Base-by-base conservation (phyloP, 1,284 basidiomycete genomes). In the Puccinia polysora region DNA sequence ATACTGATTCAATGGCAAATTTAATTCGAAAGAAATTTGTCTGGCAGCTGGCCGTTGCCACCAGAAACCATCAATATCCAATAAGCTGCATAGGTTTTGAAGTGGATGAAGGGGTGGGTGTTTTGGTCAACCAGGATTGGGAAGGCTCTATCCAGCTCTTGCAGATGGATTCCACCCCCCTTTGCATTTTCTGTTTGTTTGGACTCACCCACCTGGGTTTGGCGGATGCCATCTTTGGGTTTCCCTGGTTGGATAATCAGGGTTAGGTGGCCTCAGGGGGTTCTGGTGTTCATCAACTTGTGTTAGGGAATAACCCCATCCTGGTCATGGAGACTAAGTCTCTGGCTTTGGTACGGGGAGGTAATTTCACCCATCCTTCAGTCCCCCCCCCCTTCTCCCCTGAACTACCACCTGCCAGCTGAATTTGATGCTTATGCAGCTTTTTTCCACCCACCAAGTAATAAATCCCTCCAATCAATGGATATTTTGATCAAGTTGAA, bases 401-500 rank as follows among this genome's bases (percentile, higher is more conserved):
- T n/a, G n/a, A 2, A 12, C 32, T 38, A 49, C 38, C 15, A 2
- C 1, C n/a, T 64, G 30, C 45, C 62, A 8, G 2, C 12, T 7
- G 23, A 52, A 2, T 32, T 49, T 34, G 25, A 20, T 45, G n/a
- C 59, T 28, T 14, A 47, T n/a, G n/a, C n/a, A n/a, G n/a, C n/a
- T 12, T 2, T 34, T 18, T 65, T 65, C 40, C 38, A 28, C 8
- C 49, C 62, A 12, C 28, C 30, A 43, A 45, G 6, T 18, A 47
- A 43, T 62, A 36, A n/a, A 25, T 5, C 36, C 10, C 50, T 67
- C 32, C 18, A 34, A 55, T 12, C 2, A 23, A 36, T 38, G 30
- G 52, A 67, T 40, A 38, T 53, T 28, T n/a, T 25, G 14, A 67
- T 67, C 23, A 67, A 67, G 15, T 38, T 67, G 6, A 53, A 55